These are phyloP conservation scores for Noccaea bulbosa DNA, from an alignment of 345 rosid species.

Conservation along the genomic window DNA sequence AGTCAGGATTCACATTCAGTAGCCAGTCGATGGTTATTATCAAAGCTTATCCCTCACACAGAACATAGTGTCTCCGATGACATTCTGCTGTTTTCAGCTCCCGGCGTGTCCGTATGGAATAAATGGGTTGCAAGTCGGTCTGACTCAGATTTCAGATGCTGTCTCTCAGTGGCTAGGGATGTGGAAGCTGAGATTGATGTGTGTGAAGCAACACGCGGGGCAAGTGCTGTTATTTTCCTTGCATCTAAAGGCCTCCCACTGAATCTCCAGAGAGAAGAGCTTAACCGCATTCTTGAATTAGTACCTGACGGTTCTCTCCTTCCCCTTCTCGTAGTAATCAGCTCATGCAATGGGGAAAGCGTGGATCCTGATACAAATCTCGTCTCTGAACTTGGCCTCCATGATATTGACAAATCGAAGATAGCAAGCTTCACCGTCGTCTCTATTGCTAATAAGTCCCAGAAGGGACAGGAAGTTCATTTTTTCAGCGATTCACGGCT, in stretches of 20 bases:
- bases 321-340: conserved; percentile 77
- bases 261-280: conserved; percentile 64
- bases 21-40: conserved; percentile 66
- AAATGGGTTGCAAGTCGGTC: conserved; percentile 60
- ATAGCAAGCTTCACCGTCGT: conserved; percentile 56
- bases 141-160: conserved; percentile 53
- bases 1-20: conserved; percentile 43
- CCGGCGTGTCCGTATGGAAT: conserved; percentile 82
- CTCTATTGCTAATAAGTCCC: conserved; percentile 59
- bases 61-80: conserved; percentile 47
- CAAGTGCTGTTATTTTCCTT: conserved; percentile 79
- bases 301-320: conserved; percentile 68
- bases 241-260: conserved; percentile 63
- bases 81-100: conserved; percentile 55
- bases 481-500: conserved; percentile 72
- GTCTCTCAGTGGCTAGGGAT: conserved; percentile 72
- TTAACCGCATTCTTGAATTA: conserved; percentile 61
- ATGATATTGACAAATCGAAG: conserved; percentile 67
- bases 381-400: conserved; percentile 60
- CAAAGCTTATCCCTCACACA: conserved; percentile 72
- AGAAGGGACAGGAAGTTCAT: conserved; percentile 47
- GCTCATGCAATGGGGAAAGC: conserved; percentile 47
- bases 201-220: conserved; percentile 57
- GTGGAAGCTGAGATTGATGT: conserved; percentile 46
- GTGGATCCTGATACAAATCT: conserved; percentile 51